phyloP scores from a whole-genome alignment of 768 basidiomycete species.

The Clitopilus passeckerianus region DNA sequence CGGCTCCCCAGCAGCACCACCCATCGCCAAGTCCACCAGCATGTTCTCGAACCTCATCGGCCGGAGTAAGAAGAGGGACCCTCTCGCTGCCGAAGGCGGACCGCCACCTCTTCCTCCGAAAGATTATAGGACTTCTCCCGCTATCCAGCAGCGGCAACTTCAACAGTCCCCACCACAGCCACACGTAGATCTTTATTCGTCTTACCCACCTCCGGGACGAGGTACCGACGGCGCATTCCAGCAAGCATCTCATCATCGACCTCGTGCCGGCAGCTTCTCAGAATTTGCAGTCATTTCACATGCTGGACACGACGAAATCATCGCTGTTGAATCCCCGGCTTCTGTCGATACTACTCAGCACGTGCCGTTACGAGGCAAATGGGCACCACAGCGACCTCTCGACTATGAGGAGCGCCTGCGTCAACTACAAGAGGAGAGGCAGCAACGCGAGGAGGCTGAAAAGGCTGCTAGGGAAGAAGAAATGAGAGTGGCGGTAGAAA shows the following conservation, averaged over 20 bases:
- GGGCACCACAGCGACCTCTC: conserved; percentile 21
- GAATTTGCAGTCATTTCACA: conserved; percentile 37
- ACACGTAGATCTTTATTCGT: conserved; percentile 5
- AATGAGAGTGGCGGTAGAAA: conserved; percentile 33
- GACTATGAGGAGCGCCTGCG: conserved; percentile 30
- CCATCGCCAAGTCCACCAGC: conserved; percentile 22
- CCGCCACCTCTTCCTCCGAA: conserved; percentile 45
- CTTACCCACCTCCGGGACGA: conserved; percentile 12
- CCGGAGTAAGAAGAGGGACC: conserved; percentile 29
- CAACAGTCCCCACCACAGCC: neutral
- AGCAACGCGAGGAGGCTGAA: conserved; percentile 31
- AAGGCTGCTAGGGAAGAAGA: conserved; percentile 40
- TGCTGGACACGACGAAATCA: conserved; percentile 23
- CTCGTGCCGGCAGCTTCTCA: conserved; percentile 30
- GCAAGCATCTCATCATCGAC: conserved; percentile 11
- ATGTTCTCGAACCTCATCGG: conserved; percentile 31
- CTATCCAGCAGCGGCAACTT: conserved; percentile 4
- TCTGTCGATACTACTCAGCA: neutral
- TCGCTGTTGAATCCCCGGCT: neutral
- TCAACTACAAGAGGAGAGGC: conserved; percentile 23
- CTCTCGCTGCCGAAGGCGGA: conserved; percentile 16
- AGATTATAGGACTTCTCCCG: conserved; percentile 24
- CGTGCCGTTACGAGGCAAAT: conserved; percentile 30
- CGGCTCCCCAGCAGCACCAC: conserved; percentile 11
- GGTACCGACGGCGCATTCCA: neutral